phyloP scores from a whole-genome alignment of 257 asterid genomes.

The Petunia axillaris region DNA sequence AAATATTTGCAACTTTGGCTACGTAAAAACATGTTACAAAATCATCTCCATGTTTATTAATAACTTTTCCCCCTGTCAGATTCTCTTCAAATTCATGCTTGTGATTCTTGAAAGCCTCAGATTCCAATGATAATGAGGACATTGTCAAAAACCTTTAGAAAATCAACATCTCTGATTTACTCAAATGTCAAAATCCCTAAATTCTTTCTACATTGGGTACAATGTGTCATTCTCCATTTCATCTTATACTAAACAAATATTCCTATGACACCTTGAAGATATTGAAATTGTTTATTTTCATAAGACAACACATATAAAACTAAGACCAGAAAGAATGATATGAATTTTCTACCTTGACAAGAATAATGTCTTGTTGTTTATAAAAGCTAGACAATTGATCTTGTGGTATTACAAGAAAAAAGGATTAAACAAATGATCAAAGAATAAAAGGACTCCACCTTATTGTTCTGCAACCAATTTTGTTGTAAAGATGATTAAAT shows the following conservation, averaged over 20 bases:
- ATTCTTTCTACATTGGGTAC: neutral
- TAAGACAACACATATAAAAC: neutral
- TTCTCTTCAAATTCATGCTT: conserved; percentile 31
- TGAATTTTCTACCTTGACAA: neutral
- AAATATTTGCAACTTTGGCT: conserved; percentile 44
- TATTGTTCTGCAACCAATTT: neutral
- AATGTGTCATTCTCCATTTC: neutral
- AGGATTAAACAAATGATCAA: neutral
- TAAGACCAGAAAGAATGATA: neutral
- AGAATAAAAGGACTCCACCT: neutral
- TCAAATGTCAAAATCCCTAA: conserved; percentile 13
- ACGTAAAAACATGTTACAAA: conserved; percentile 68
- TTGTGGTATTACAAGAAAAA: neutral
- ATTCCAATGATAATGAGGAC: conserved; percentile 38
- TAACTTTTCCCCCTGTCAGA: conserved; percentile 32
- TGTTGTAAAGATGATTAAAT: neutral
- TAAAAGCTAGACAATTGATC: neutral
- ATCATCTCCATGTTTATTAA: conserved; percentile 46
- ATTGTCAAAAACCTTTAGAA: conserved; percentile 26
- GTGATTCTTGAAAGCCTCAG: conserved; percentile 24
- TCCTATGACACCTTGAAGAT: neutral
- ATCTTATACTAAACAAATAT: neutral
- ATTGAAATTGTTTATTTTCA: neutral
- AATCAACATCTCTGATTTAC: conserved; percentile 37
- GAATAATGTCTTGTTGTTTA: neutral